phyloP scores from a whole-genome alignment of 2,329 filamentous ascomycete species.

The Xylaria sp. region DNA sequence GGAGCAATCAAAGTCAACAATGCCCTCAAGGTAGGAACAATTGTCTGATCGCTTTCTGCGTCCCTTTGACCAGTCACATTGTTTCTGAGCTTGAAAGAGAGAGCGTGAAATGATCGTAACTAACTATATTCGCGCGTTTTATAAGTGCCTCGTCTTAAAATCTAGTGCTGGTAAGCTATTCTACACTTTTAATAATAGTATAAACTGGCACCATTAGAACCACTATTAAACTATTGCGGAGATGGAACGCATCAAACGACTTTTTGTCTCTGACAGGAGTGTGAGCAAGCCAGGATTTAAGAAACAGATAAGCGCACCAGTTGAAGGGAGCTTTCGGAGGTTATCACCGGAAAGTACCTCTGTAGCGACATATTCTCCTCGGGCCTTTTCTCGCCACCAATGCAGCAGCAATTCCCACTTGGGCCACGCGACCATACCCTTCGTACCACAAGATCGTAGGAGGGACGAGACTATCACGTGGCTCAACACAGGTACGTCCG shows the following conservation, averaged over 20 bases:
- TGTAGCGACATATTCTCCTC: background rate
- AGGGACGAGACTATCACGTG: slow-evolving; percentile 36
- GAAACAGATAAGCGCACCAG: slow-evolving; percentile 17
- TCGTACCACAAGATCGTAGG: slow-evolving; percentile 38
- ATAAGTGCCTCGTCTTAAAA: background rate
- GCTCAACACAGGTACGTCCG: slow-evolving; percentile 29
- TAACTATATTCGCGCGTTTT: background rate
- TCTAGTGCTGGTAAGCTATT: background rate
- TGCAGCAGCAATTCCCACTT: background rate
- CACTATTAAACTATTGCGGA: background rate
- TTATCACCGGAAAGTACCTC: background rate
- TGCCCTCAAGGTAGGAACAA: slow-evolving; percentile 9
- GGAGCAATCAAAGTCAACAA: background rate
- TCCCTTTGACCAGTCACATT: background rate
- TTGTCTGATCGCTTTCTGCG: background rate
- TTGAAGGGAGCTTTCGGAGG: slow-evolving; percentile 19
- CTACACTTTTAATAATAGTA: no score
- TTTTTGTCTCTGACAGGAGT: slow-evolving; percentile 25
- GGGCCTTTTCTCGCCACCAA: background rate
- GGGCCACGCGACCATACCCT: slow-evolving; percentile 16
- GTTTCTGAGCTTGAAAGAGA: background rate
- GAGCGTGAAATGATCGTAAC: background rate
- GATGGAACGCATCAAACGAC: slow-evolving; percentile 39
- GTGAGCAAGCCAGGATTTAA: slow-evolving; percentile 8
- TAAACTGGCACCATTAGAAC: background rate